Evolutionary conservation across 2,329 filamentous ascomycete species (phyloP), one percentile per base, ranked within the genome.

Genomic region (Scedosporium aurantiacum): DNA sequence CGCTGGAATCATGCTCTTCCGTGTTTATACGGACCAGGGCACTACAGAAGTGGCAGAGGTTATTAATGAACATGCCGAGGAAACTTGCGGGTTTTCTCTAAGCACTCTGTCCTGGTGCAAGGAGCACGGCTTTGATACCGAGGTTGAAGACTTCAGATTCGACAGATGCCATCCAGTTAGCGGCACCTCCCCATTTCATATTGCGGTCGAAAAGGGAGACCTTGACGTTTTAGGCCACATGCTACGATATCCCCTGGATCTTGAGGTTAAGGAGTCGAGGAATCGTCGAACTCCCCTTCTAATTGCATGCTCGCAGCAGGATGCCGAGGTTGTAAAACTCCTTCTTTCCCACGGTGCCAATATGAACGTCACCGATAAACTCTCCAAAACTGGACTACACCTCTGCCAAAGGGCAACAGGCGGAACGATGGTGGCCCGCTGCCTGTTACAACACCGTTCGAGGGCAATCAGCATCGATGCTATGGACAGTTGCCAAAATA

Each of bases 301-400:
- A 43, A 60, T 65, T 6, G 72, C 71, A 2, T 71, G 71, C n/a
- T 65, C 67, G 2, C 71, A 66, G 18, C 67, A 68, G 8, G 69
- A 70, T 18, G 66, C 66, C 27, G 45, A 68, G 14, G 60, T 70
- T 0, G 69, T 68, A 16, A 62, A 64, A n/a, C 60, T 71, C 5
- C 61, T 74, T 2, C 62, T 74, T 1, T 60, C 60, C 25, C 63
- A 66, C 18, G 64, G 64, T 1, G 70, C 69, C 14, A 60, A 66
- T 3, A 63, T 67, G 3, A 61, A 68, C 7, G 67, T 70, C 3
- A 62, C 64, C n/a, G 69, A 73, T 21, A 64, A 65, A 12, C 61
- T 60, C n/a, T 62, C 61, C 1, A 63, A 62, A 61, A 65, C 67
- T 8, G 68, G 68, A 3, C 63, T 71, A 3, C 70, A 71, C 57